A percentile compares a stretch with the other conserved stretches of the same genome.
phyloP scores from a whole-genome alignment of 768 basidiomycete genomes.

The Mycena alexandri region DNA sequence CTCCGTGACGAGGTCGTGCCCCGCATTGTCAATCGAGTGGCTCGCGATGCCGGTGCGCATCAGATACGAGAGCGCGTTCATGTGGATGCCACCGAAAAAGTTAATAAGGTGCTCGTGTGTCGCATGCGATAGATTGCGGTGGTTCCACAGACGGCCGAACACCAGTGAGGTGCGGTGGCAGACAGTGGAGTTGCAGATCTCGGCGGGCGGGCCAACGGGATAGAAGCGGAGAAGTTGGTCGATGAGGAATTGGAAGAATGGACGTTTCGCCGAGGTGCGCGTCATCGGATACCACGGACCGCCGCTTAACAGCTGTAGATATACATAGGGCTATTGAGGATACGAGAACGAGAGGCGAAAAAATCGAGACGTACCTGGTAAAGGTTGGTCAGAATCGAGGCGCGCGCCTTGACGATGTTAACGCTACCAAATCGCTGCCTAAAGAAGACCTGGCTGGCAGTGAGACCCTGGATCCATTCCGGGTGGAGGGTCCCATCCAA shows the following conservation, averaged over 20 bases:
- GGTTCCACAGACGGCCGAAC: slow-evolving; percentile 36
- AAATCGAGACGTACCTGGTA: slow-evolving; percentile 20
- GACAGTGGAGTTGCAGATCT: slow-evolving; percentile 35
- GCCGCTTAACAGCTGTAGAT: not conserved
- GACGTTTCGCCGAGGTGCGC: slow-evolving; percentile 1
- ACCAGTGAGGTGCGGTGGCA: slow-evolving; percentile 35
- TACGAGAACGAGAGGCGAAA: not conserved
- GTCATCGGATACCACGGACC: slow-evolving; percentile 26
- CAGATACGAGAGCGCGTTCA: slow-evolving; percentile 29
- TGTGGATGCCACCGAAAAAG: slow-evolving; percentile 35
- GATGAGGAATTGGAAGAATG: slow-evolving; percentile 29
- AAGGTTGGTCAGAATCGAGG: slow-evolving; percentile 15
- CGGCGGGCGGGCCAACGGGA: slow-evolving; percentile 29
- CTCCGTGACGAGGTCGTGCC: slow-evolving; percentile 31
- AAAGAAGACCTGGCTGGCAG: slow-evolving; percentile 37
- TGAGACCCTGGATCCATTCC: slow-evolving; percentile 34
- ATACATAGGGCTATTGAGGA: not conserved
- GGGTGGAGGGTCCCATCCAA: slow-evolving; percentile 35
- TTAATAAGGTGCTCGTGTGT: slow-evolving; percentile 34
- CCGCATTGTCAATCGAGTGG: slow-evolving; percentile 21
- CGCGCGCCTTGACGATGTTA: slow-evolving; percentile 31
- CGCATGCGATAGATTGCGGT: slow-evolving; percentile 35
- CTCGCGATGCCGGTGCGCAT: slow-evolving; percentile 25
- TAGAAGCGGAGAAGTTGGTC: slow-evolving; percentile 38
- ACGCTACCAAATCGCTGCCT: slow-evolving; percentile 21